These are phyloP conservation scores for Lactarius quietus DNA, from an alignment of 768 basidiomycete genomes.

Conservation along the genomic window DNA sequence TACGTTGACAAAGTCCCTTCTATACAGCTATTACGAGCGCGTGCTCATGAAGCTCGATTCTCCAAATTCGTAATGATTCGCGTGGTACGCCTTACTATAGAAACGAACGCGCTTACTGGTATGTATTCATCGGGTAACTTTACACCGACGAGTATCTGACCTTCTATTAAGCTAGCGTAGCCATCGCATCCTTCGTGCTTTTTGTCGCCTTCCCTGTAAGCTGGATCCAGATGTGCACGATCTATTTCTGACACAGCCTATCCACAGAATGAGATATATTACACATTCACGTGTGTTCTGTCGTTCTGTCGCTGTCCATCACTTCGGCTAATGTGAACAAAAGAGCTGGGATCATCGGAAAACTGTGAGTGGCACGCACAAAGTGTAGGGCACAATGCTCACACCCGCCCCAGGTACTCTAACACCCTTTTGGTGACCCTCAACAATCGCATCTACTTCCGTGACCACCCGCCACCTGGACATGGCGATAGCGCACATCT, in stretches of 20 bases:
- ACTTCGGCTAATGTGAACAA: background rate
- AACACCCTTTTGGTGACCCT: conserved; percentile 31
- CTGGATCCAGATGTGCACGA: background rate
- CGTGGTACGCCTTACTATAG: conserved; percentile 28
- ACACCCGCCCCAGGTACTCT: conserved; percentile 13
- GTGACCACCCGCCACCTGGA: conserved; percentile 10
- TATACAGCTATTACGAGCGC: background rate
- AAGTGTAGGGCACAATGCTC: background rate
- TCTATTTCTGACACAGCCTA: background rate
- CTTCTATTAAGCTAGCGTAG: conserved; percentile 5
- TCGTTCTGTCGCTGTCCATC: background rate
- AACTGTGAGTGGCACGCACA: conserved; percentile 9
- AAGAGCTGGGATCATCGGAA: conserved; percentile 27
- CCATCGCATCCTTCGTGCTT: conserved; percentile 11
- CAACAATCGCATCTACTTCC: conserved; percentile 23
- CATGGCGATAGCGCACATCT: background rate
- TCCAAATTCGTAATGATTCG: background rate
- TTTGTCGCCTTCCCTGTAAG: conserved; percentile 12
- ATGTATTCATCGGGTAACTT: background rate
- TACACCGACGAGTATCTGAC: background rate
- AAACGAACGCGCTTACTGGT: conserved; percentile 27
- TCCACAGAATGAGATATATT: conserved; percentile 16
- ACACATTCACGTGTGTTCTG: conserved; percentile 3
- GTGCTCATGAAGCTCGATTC: background rate
- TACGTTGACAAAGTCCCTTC: background rate